Evolutionary conservation across 495 filamentous ascomycete genomes (phyloP), one percentile per base, ranked within the genome.

Genomic region (Aspergillus asperescens): DNA sequence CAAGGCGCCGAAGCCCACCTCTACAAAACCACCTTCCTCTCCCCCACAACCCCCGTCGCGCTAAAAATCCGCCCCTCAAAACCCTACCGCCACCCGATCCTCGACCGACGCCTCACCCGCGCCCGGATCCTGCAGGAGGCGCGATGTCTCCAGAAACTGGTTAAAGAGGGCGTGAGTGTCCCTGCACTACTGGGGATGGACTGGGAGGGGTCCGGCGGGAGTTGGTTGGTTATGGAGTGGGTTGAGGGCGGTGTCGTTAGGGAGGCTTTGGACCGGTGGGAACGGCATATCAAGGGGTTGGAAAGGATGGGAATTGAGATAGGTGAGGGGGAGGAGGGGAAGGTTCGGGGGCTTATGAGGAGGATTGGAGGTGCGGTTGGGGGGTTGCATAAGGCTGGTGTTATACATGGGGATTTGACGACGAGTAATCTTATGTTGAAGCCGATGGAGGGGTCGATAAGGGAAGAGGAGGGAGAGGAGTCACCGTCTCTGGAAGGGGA

Each of bases 1-100:
- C 93, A 96, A 78, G 93, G 93, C 73, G 93, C 93, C 67, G 93
- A 98, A 81, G 89, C 87, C 40, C 88, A 90, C 61, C 78, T 98
- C 64, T 97, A 91, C 86, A 81, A 80, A 59, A 92, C 91, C 7
- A 82, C 79, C 57, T 90, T 88, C 73, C 87, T 95, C 59, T 62
- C 76, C 12, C 80, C 88, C 50, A 57, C 70, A 52, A 78, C 79
- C 39, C 82, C 86, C 12, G 87, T 83, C 61, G 89, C 90, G 0
- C 84, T 97, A 52, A 98, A 98, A 73, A 83, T 94, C 79, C 90
- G 93, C 10, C 93, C 94, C 5, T 77, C 86, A 22, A 98, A 98
- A 70, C 80, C 87, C 20, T 98, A 94, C 77, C 85, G 93, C 0
- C 94, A 98, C 66, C 90, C 92, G 16, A 81, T 76, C 37, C 91